Evolutionary conservation across 2,329 filamentous ascomycete genomes (phyloP).

Genomic region (Venturiaceae sp.): DNA sequence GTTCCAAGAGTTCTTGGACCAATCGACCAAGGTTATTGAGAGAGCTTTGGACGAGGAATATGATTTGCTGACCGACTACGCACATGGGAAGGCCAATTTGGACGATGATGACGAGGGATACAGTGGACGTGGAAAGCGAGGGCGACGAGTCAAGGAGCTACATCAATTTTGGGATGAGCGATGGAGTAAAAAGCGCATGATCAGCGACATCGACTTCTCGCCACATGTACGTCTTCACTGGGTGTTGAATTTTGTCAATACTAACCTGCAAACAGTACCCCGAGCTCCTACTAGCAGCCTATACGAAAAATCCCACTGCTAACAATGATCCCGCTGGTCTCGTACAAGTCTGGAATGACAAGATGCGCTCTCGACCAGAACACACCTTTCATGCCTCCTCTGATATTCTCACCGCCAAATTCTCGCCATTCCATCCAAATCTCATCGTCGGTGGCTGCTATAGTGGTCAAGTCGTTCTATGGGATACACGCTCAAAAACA

Average conservation of each 20-base stretch:
- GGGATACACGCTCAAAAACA: slow-evolving; percentile 86
- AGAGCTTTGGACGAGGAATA: slow-evolving; percentile 91
- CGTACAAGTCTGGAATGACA: slow-evolving; percentile 93
- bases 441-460: slow-evolving; percentile 94
- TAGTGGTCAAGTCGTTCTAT: slow-evolving; percentile 89
- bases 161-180: slow-evolving; percentile 90
- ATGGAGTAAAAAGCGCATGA: slow-evolving; percentile 96
- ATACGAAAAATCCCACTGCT: slow-evolving; percentile 94
- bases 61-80: slow-evolving; percentile 92
- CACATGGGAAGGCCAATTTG: slow-evolving; percentile 61
- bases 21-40: slow-evolving; percentile 95
- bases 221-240: slow-evolving; percentile 51
- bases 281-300: slow-evolving; percentile 85
- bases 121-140: slow-evolving; percentile 59
- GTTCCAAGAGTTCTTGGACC: slow-evolving; percentile 89
- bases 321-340: slow-evolving; percentile 90
- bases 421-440: slow-evolving; percentile 97
- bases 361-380: slow-evolving; percentile 88
- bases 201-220: slow-evolving; percentile 91
- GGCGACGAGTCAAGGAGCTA: slow-evolving; percentile 72
- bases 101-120: slow-evolving; percentile 65
- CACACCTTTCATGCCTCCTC: slow-evolving; percentile 96
- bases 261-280: slow-evolving; percentile 49
- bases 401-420: slow-evolving; percentile 89
- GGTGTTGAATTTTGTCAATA: not conserved